phyloP scores from a whole-genome alignment of 1,139 yeast genomes.

The Zygosaccharomyces sapae region DNA sequence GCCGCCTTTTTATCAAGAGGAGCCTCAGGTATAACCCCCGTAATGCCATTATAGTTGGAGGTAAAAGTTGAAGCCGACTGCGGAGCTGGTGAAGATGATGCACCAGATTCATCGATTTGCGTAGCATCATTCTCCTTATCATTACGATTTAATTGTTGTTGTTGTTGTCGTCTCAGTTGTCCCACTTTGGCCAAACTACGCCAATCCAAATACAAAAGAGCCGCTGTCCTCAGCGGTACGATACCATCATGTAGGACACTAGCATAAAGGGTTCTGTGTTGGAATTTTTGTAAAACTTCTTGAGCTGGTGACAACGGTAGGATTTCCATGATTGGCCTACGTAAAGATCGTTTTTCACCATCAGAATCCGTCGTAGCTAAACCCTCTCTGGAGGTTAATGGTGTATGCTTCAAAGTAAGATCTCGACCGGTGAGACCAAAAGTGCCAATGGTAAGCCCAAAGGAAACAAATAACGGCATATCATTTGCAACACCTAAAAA shows the following conservation, averaged over 20 bases:
- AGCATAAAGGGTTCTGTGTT: constrained; percentile 53
- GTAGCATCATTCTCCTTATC: constrained; percentile 12
- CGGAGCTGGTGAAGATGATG: not conserved
- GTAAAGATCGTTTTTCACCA: constrained; percentile 16
- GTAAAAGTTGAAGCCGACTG: not conserved
- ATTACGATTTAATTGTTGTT: not conserved
- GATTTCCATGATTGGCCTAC: constrained; percentile 49
- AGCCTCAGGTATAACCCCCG: constrained; percentile 39
- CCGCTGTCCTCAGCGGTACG: constrained; percentile 57
- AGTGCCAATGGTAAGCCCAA: constrained; percentile 59
- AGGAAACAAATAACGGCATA: constrained; percentile 52
- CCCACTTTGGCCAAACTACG: constrained; percentile 51
- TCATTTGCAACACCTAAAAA: constrained; percentile 59
- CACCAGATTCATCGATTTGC: not conserved
- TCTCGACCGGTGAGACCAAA: constrained; percentile 65
- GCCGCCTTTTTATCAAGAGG: constrained; percentile 27
- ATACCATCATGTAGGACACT: constrained; percentile 58
- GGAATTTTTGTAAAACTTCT: constrained; percentile 45
- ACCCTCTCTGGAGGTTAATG: constrained; percentile 27
- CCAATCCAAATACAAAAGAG: constrained; percentile 56
- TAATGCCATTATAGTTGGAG: constrained; percentile 5
- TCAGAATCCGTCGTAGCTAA: constrained; percentile 13
- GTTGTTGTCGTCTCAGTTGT: constrained; percentile 40
- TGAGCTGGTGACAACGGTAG: constrained; percentile 54
- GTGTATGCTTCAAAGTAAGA: constrained; percentile 44